Evolutionary conservation across 2,329 filamentous ascomycete genomes (phyloP).

Genomic region (Arthrobotrys conoides): DNA sequence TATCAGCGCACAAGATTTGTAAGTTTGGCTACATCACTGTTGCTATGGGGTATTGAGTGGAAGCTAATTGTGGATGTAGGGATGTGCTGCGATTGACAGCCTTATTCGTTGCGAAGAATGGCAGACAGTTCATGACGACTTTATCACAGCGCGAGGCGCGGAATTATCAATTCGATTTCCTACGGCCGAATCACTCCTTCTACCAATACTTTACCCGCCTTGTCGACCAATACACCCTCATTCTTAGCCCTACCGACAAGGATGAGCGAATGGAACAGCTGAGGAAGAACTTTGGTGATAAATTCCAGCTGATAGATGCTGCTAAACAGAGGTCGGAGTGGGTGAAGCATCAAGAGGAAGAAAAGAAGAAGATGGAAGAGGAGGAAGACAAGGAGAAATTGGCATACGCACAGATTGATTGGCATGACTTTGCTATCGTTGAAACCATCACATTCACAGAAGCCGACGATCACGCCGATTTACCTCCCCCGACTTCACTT

Average conservation of each 20-base stretch:
- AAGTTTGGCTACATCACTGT: constrained; percentile 70
- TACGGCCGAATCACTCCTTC: constrained; percentile 93
- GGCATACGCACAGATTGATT: constrained; percentile 89
- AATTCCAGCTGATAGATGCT: constrained; percentile 82
- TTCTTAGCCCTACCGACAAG: constrained; percentile 67
- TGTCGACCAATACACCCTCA: constrained; percentile 86
- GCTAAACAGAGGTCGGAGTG: constrained; percentile 91
- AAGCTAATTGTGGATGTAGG: constrained; percentile 43
- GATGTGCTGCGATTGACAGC: constrained; percentile 79
- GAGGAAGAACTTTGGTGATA: constrained; percentile 81
- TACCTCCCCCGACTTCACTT: constrained; percentile 89
- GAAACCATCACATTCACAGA: constrained; percentile 95
- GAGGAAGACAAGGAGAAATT: constrained; percentile 84
- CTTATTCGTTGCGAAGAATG: constrained; percentile 92
- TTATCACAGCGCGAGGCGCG: constrained; percentile 88
- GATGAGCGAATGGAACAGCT: constrained; percentile 80
- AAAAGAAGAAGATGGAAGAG: constrained; percentile 90
- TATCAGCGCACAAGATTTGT: constrained; percentile 93
- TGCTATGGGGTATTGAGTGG: neutral
- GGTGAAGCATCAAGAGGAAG: constrained; percentile 83
- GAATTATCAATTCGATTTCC: constrained; percentile 96
- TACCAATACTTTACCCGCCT: constrained; percentile 95
- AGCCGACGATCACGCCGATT: constrained; percentile 84
- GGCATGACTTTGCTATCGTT: constrained; percentile 96
- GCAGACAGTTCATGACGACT: constrained; percentile 89